These are phyloP conservation scores for Hortaea sp. DNA, from an alignment of 2,329 filamentous ascomycete species.

Conservation along the genomic window DNA sequence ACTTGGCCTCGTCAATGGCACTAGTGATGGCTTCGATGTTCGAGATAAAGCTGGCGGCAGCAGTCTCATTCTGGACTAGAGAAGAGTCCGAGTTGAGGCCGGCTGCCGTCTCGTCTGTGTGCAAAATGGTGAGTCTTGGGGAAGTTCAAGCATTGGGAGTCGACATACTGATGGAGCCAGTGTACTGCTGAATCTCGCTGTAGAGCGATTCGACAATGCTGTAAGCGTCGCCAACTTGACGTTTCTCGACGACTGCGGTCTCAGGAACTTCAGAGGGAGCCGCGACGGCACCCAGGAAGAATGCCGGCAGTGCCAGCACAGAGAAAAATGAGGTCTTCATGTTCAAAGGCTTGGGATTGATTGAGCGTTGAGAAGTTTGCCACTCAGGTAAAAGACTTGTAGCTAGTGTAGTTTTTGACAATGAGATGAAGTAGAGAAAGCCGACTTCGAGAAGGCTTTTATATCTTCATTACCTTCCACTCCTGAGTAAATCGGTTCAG, in stretches of 20 bases:
- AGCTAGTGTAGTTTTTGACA: no score
- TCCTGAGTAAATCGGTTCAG: no score
- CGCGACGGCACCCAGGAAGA: slow-evolving; percentile 5
- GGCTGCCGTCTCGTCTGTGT: slow-evolving; percentile 3
- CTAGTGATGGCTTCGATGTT: slow-evolving; percentile 7
- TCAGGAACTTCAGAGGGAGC: slow-evolving; percentile 1
- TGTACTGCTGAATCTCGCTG: slow-evolving; percentile 8
- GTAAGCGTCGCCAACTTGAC: slow-evolving; percentile 3
- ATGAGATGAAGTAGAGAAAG: no score
- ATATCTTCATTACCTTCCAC: no score
- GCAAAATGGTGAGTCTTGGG: not conserved
- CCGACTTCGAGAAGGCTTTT: no score
- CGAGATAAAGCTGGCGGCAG: slow-evolving; percentile 4
- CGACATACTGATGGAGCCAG: slow-evolving; percentile 7
- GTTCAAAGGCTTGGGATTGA: not conserved
- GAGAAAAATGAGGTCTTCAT: slow-evolving; percentile 5
- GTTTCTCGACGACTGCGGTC: slow-evolving; percentile 2
- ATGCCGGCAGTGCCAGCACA: slow-evolving; percentile 4
- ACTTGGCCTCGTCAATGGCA: slow-evolving; percentile 4
- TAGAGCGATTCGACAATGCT: slow-evolving; percentile 6
- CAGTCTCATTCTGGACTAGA: slow-evolving; percentile 3
- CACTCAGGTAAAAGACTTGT: no score
- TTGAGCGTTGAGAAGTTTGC: no score
- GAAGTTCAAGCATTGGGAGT: not conserved
- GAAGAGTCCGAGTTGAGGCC: slow-evolving; percentile 1